Base-by-base conservation (phyloP, 441 rosid genomes). In the Hura crepitans region DNA sequence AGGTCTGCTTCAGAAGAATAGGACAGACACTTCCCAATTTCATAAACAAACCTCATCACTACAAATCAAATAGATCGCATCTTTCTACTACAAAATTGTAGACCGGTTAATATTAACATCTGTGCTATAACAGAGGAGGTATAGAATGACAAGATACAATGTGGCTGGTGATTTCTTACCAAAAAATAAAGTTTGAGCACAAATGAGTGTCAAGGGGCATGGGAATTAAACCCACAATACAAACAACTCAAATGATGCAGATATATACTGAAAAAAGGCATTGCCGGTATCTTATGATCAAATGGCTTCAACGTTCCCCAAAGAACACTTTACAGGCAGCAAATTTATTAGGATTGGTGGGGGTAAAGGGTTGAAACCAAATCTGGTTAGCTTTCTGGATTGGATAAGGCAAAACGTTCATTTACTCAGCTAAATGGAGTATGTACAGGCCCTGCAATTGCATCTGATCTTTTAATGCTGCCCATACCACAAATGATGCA, bases 401-500 rank as follows among this genome's bases (percentile, higher is more conserved):
- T 17, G 42, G 71, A 39, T 39, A 31, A 43, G 22, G 49, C 69
- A 17, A 55, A 65, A 31, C 17, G 46, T 25, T 43, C 20, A 30
- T 28, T 14, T 11, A 18, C 70, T 86, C 79, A 92, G 81, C 97
- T 96, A 13, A 95, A 92, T 12, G 97, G 99, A 14, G 97, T 84
- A 65, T 96, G 80, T 25, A 81, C 92, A 14, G 93, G 88, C 51
- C 88, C 99, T 20, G 89, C 77, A 20, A 89, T 80, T 17, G 97
- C 96, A 74, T 92, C 99, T 28, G 99, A 94, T 66, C 99, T 81
- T 80, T 90, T 87, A 49, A 94, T 89, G 65, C 89, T 87, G 80
- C 99, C 99, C 99, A 95, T 92, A 57, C 99, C 99, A 72, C 99
- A 96, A 30, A 91, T 91, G 53, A 96, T 86, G 86, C 99, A 96